Percentiles rank a stretch among this genome's conserved stretches.
phyloP scores from a whole-genome alignment of 345 rosid genomes.

The Anacardium occidentale region DNA sequence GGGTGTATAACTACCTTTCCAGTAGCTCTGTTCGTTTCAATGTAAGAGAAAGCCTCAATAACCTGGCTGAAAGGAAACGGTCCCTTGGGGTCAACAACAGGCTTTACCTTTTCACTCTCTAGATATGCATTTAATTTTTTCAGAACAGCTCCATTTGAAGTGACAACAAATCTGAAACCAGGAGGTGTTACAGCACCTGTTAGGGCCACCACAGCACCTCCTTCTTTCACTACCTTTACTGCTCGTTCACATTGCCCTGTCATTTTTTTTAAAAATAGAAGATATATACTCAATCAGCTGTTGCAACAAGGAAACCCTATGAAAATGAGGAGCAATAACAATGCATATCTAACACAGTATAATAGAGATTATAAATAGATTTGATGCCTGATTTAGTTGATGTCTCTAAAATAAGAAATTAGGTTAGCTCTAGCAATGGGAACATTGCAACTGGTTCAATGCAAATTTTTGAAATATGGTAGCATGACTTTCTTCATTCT shows the following conservation, averaged over 20 bases:
- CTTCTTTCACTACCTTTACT: constrained; percentile 79
- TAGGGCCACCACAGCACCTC: constrained; percentile 86
- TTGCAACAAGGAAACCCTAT: not conserved
- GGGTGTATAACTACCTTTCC: constrained; percentile 82
- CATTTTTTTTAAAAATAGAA: not conserved
- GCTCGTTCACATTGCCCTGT: constrained; percentile 93
- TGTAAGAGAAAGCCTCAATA: constrained; percentile 70
- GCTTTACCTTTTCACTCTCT: constrained; percentile 82
- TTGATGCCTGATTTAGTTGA: too few relatives aligned
- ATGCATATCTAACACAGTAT: not conserved
- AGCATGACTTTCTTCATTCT: too few relatives aligned
- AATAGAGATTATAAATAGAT: too few relatives aligned
- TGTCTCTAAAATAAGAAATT: too few relatives aligned
- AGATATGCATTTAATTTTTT: constrained; percentile 83
- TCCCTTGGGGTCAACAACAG: constrained; percentile 84
- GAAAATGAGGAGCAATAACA: not conserved
- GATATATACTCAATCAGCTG: not conserved
- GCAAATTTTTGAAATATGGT: too few relatives aligned
- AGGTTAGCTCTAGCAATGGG: too few relatives aligned
- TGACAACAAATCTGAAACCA: constrained; percentile 90
- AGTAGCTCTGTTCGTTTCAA: constrained; percentile 76
- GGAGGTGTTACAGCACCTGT: constrained; percentile 93
- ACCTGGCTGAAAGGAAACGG: constrained; percentile 68
- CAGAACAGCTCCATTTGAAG: constrained; percentile 70
- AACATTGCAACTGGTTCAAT: too few relatives aligned